Evolutionary conservation across 306 rosid species (phyloP), one percentile per base, ranked within the genome.

Genomic region (Sophora flavescens): DNA sequence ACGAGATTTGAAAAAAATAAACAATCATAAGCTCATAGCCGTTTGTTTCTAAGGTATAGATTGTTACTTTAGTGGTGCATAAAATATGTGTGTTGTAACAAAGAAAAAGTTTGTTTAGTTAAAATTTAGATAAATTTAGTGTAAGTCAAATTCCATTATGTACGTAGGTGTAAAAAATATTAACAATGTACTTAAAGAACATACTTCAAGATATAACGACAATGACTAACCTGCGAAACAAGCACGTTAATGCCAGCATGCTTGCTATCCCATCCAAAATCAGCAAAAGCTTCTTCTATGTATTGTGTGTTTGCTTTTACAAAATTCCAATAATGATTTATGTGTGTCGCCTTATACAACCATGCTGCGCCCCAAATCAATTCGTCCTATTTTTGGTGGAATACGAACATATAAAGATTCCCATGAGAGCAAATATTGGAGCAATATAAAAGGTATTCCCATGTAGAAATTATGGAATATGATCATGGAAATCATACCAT

Each of bases 291-390:
- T 28, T 11, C 50, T 54, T 73, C 63, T 2, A 72, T 3, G 35
- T 6, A 9, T 51, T 67, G 18, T n/a, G 70, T 67, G 64, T 86
- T 79, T 9, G 18, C 51, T 61, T 38, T 62, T 8, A 86, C 83
- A 71, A 82, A 77, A 0, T 77, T 52, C 88, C 85, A 65, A 50
- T 84, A 84, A 4, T 4, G 4, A 7, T 10, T 0, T 3, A 0
- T 6, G 3, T 47, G 14, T 0, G 79, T 69, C 5, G 92, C 92
- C 64, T 80, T 84, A 53, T 77, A 72, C 50, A 84, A 52, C 90
- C 93, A 88, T 48, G 90, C 41, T 26, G 90, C 88, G 42, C 81
- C 93, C 90, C 93, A 88, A 0, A 82, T 0, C 73, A 88, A 82
- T 48, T 88, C 93, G 44, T 88, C 92, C 88, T 86, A 35, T 8